Conservation (phyloP, 1,284 basidiomycete species). For the Ceratobasidium sp. region DNA sequence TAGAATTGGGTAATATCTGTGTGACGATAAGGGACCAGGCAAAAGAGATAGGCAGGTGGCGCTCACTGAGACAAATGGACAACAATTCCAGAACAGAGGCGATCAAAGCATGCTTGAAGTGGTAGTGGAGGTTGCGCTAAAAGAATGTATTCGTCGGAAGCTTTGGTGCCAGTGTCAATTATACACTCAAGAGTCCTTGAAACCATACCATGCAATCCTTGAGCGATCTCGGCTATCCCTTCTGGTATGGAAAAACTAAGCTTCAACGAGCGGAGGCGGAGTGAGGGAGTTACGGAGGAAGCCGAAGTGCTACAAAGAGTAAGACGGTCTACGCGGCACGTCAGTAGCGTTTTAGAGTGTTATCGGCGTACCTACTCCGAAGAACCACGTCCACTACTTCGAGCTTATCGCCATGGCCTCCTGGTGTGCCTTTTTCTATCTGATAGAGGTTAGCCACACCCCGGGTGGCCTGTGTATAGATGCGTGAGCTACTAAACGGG, state of each 20-base stretch:
- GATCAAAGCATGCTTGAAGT: conserved; percentile 16
- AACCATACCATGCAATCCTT: conserved; percentile 8
- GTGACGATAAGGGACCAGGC: background rate
- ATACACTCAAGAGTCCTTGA: background rate
- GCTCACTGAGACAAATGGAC: conserved; percentile 19
- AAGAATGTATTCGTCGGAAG: background rate
- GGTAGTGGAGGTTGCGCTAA: conserved; percentile 12
- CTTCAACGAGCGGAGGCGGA: background rate
- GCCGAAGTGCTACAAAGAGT: background rate
- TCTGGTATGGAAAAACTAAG: background rate
- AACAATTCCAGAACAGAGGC: background rate
- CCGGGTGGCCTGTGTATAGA: background rate
- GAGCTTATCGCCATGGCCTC: background rate
- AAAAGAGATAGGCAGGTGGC: background rate
- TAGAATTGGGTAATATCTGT: conserved; percentile 6
- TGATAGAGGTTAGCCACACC: background rate
- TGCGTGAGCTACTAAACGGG: background rate
- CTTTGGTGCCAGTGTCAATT: conserved; percentile 13
- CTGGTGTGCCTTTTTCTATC: background rate
- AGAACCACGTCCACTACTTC: background rate
- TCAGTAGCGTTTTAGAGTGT: background rate
- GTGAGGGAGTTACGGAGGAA: background rate
- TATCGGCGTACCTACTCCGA: background rate
- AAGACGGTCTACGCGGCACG: conserved; percentile 5
- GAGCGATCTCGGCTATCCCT: conserved; percentile 14